Evolutionary conservation across 352 stramenopile genomes (phyloP), one percentile per base, ranked within the genome.

Genomic region (Globisporangium acanthophoron): DNA sequence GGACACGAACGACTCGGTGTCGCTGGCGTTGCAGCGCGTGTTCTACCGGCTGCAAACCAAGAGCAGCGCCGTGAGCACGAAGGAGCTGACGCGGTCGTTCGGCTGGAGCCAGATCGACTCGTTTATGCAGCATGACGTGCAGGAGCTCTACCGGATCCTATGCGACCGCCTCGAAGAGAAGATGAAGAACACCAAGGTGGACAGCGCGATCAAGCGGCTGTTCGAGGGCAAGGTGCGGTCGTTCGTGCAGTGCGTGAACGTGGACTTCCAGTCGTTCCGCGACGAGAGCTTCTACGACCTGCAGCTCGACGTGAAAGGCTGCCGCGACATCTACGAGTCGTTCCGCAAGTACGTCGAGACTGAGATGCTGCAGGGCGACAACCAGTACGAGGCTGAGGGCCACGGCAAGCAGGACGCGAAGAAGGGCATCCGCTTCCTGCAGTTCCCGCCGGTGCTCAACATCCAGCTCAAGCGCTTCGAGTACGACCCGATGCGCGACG

Each of bases 91-190:
- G 29, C 81, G 85, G 15, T 92, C 88, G 8, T 98, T 98, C 70
- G 91, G 88, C 0, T 98, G 93, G 93, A 94, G 80, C 41, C 77
- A 88, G 41, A 85, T 92, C 27, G 90, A 98, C 59, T 76, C 90
- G 20, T 97, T 96, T 69, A 94, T 94, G 74, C 91, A 98, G 69
- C 93, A 98, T 60, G 90, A 97, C 56, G 91, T 97, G 4, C 92
- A 98, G 62, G 86, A 96, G 57, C 74, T 96, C 9, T 94, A 96
- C 37, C 86, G 89, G 8, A 94, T 97, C 59, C 58, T 98, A 45
- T 96, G 90, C 48, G 91, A 97, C 58, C 85, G 92, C 16, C 67
- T 97, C 31, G 90, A 97, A 56, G 90, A 97, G 56, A 97, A 96
- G 61, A 96, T 96, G 88, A 97, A 97, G 67, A 68, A 80, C 47